phyloP scores from a whole-genome alignment of 2,329 filamentous ascomycete genomes.

The Cercospora zeina region DNA sequence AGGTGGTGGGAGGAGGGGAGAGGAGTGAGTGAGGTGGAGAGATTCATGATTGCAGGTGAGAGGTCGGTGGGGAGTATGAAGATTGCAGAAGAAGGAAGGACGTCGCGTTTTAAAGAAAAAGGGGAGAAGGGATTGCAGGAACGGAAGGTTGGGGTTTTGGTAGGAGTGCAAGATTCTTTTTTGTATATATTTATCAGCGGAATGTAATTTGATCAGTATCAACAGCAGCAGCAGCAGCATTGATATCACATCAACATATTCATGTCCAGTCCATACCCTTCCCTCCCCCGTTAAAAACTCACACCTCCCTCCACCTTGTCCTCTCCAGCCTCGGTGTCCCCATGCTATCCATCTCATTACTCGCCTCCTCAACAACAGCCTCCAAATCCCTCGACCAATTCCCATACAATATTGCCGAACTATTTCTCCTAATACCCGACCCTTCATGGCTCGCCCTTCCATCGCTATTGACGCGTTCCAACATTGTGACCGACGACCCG shows the following conservation, averaged over 20 bases:
- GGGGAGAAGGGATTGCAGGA: too few species aligned
- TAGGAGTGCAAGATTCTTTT: too few species aligned
- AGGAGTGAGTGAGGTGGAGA: background rate
- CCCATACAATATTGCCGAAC: background rate
- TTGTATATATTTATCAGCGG: background rate
- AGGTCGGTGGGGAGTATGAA: background rate
- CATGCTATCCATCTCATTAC: background rate
- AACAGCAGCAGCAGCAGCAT: too few species aligned
- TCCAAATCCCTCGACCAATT: background rate
- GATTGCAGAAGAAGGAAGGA: too few species aligned
- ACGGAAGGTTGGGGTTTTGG: too few species aligned
- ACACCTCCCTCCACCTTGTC: slow-evolving; percentile 2
- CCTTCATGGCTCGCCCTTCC: background rate
- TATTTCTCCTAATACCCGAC: background rate
- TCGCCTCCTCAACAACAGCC: background rate
- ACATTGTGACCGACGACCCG: slow-evolving; percentile 1
- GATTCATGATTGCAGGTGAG: too few species aligned
- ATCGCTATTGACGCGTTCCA: background rate
- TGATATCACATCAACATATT: too few species aligned
- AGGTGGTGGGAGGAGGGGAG: too few species aligned
- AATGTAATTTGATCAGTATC: too few species aligned
- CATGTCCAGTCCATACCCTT: too few species aligned
- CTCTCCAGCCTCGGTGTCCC: background rate
- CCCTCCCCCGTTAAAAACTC: background rate
- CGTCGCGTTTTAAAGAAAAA: too few species aligned